Conservation (phyloP, 345 rosid genomes). For the Anastatica hierochuntica region DNA sequence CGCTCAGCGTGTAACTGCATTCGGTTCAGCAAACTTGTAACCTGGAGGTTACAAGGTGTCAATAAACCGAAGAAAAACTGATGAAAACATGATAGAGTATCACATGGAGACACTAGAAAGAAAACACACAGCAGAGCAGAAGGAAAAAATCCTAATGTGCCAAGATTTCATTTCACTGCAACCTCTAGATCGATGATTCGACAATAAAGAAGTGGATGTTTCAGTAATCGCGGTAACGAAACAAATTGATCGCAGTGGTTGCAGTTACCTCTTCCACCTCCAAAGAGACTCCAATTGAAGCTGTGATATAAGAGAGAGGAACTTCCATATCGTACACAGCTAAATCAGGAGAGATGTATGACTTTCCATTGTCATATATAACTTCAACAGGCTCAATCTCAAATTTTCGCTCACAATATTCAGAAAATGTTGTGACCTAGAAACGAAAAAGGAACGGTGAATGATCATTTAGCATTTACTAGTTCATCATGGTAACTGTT, state of each 20-base stretch:
- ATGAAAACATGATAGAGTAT: not conserved
- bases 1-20: conserved; percentile 67
- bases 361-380: conserved; percentile 46
- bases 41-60: conserved; percentile 33
- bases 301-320: conserved; percentile 64
- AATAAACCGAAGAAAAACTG: not conserved
- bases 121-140: conserved; percentile 4
- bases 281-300: conserved; percentile 65
- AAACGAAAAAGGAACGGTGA: conserved; percentile 7
- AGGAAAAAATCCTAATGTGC: not conserved
- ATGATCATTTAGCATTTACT: not conserved
- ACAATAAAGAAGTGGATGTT: not conserved
- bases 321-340: conserved; percentile 68
- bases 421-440: conserved; percentile 70
- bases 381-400: conserved; percentile 96
- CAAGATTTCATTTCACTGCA: not conserved
- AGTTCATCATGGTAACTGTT: not conserved
- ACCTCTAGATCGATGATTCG: not conserved
- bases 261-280: conserved; percentile 57
- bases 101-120: not conserved
- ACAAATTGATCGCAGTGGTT: not conserved
- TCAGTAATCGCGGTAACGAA: not conserved
- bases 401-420: conserved; percentile 52
- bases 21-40: conserved; percentile 52
- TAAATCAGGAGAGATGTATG: conserved; percentile 65